These are phyloP conservation scores for Colletotrichum sp. DNA, from an alignment of 2,329 filamentous ascomycete species.

Conservation along the genomic window DNA sequence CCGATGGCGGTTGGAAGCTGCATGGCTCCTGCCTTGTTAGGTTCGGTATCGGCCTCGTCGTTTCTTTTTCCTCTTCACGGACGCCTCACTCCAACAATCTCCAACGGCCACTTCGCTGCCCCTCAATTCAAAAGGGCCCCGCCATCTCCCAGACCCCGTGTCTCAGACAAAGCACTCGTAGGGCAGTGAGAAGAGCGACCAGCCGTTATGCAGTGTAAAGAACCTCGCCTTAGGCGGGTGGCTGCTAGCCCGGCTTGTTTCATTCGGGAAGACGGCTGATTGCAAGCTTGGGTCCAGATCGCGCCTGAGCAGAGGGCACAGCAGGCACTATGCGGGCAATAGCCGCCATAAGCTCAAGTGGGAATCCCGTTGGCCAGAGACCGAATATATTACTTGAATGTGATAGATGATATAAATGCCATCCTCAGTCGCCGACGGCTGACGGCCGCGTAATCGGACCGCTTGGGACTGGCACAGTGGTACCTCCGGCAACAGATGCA, in stretches of 20 bases:
- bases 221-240: background rate
- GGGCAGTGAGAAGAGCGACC: background rate
- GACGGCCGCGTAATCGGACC: background rate
- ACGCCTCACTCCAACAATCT: background rate
- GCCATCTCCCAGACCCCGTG: background rate
- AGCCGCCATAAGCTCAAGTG: background rate
- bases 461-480: background rate
- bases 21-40: background rate
- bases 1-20: background rate
- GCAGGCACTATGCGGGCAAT: background rate
- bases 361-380: background rate
- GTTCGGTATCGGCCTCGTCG: background rate
- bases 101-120: background rate
- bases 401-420: background rate
- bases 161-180: background rate
- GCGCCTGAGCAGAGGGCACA: background rate
- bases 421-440: background rate
- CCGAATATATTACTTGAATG: background rate
- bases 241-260: background rate
- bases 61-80: background rate
- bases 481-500: background rate
- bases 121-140: background rate
- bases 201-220: background rate
- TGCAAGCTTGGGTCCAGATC: background rate
- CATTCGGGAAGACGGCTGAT: background rate